Evolutionary conservation across 2,329 filamentous ascomycete species (phyloP).

Genomic region (Pezicula carpinea): DNA sequence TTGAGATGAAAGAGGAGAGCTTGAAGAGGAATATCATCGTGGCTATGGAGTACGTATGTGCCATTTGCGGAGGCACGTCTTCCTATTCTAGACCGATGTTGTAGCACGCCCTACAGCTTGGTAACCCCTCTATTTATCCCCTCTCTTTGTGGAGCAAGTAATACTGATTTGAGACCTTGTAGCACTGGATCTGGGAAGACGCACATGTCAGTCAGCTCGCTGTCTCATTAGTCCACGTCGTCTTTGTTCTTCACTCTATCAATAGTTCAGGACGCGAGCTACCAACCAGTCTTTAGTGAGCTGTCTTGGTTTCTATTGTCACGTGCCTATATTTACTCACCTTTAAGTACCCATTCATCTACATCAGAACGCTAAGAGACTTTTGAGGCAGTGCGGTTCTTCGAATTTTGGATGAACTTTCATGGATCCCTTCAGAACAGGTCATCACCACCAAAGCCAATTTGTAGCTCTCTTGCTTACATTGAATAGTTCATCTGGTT

Average conservation of each 20-base stretch:
- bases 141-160: no score
- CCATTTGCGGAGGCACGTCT: neutral
- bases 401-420: conserved; percentile 61
- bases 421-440: conserved; percentile 47
- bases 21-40: conserved; percentile 67
- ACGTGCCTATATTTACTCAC: neutral
- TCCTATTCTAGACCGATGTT: neutral
- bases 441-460: conserved; percentile 31
- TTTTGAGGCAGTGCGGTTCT: conserved; percentile 53
- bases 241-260: neutral
- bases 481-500: conserved; percentile 61
- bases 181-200: conserved; percentile 72
- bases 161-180: no score
- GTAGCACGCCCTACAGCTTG: neutral
- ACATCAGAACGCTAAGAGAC: neutral
- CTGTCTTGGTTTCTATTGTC: no score
- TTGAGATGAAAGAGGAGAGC: conserved; percentile 71
- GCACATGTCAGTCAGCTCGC: conserved; percentile 53
- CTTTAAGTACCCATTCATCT: no score
- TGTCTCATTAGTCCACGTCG: neutral
- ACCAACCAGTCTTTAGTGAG: no score
- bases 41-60: conserved; percentile 41
- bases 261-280: no score
- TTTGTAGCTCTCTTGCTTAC: conserved; percentile 1
- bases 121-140: no score